phyloP scores from a whole-genome alignment of 1,139 yeast genomes.

The Candida albicans region DNA sequence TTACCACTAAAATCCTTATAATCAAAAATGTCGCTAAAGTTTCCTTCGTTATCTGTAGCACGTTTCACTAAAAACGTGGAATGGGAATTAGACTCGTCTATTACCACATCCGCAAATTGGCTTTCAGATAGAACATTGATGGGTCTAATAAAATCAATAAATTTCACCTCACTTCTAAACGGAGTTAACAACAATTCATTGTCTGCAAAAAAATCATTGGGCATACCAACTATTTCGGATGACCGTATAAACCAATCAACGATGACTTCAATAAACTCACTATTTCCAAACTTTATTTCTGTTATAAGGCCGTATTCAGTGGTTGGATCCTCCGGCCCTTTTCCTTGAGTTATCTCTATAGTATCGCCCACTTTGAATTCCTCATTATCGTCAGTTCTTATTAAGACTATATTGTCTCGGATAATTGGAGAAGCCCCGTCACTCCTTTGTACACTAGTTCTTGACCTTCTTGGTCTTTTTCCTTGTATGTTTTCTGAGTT shows the following conservation, averaged over 20 bases:
- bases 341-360: constrained; percentile 24
- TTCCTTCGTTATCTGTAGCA: constrained; percentile 36
- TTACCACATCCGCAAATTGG: constrained; percentile 24
- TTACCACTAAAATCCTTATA: constrained; percentile 25
- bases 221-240: constrained; percentile 22
- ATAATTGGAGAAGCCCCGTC: constrained; percentile 1
- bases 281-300: constrained; percentile 42
- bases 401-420: constrained; percentile 21
- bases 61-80: constrained; percentile 37
- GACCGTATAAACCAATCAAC: constrained; percentile 37
- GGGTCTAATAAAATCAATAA: constrained; percentile 29
- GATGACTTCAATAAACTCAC: constrained; percentile 36
- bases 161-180: constrained; percentile 30
- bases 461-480: constrained; percentile 14
- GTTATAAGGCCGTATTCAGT: constrained; percentile 38
- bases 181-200: constrained; percentile 48
- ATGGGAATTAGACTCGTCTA: constrained; percentile 31
- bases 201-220: constrained; percentile 3
- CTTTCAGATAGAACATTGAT: constrained; percentile 34
- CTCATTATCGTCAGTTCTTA: constrained; percentile 35
- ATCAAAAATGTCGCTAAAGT: constrained; percentile 36
- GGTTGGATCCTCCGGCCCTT: constrained; percentile 14
- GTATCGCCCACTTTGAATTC: constrained; percentile 43
- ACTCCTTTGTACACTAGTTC: constrained; percentile 19
- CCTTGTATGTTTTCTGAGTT: constrained; percentile 12